These are phyloP conservation scores for Phaeosphaeriaceae sp. DNA, from an alignment of 2,329 filamentous ascomycete species.

Conservation along the genomic window DNA sequence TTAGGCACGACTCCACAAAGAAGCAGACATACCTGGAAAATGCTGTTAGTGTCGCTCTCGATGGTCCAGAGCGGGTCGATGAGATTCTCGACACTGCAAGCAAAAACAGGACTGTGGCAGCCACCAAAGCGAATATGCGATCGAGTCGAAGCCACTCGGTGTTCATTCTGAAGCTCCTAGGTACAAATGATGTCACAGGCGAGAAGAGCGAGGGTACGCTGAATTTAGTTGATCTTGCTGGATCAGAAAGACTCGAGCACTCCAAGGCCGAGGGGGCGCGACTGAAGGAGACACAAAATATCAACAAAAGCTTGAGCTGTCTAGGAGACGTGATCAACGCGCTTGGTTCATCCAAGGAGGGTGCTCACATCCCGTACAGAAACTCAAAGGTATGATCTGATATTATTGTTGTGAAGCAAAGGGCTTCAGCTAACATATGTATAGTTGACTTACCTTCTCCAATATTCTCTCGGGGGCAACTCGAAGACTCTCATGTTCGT, in stretches of 20 bases:
- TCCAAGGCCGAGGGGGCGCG: conserved; percentile 85
- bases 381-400: conserved; percentile 78
- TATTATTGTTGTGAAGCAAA: no score
- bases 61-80: conserved; percentile 81
- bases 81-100: conserved; percentile 79
- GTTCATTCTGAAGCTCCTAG: conserved; percentile 79
- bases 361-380: conserved; percentile 85
- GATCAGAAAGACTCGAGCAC: conserved; percentile 87
- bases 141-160: conserved; percentile 95
- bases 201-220: conserved; percentile 91
- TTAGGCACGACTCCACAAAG: conserved; percentile 81
- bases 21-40: conserved; percentile 85
- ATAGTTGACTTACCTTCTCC: conserved; percentile 86
- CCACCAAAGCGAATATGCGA: conserved; percentile 96
- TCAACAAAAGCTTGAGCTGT: conserved; percentile 93
- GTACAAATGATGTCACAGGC: conserved; percentile 73
- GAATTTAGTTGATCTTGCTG: conserved; percentile 94
- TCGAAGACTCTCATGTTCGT: conserved; percentile 99
- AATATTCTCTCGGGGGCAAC: conserved; percentile 93
- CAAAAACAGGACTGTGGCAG: conserved; percentile 87
- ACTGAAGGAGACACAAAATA: conserved; percentile 93
- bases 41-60: conserved; percentile 75
- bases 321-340: conserved; percentile 94
- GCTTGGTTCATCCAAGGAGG: conserved; percentile 80
- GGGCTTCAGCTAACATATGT: conserved; percentile 12